phyloP scores from a whole-genome alignment of 192 early-diverging fungal genomes.

The Coemansia sp. region DNA sequence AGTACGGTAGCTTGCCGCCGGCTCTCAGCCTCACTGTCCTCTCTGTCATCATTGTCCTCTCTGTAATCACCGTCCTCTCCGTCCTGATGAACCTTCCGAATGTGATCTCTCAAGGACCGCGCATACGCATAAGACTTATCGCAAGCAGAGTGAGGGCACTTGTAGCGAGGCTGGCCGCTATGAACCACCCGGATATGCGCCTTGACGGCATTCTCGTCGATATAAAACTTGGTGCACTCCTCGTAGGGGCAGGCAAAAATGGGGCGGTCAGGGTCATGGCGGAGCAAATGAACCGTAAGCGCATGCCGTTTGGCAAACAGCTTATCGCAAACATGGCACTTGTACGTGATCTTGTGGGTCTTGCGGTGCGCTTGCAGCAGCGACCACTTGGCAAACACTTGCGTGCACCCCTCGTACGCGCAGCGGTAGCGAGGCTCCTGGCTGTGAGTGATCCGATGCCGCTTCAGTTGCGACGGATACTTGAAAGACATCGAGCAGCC shows the following conservation, averaged over 20 bases:
- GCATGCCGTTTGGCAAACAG: conserved; percentile 27
- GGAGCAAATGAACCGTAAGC: conserved; percentile 28
- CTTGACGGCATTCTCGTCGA: conserved; percentile 22
- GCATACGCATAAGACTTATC: conserved; percentile 27
- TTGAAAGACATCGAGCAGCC: conserved; percentile 35
- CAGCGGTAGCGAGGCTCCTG: conserved; percentile 38
- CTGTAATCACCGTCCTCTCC: not conserved
- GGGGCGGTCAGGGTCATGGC: conserved; percentile 29
- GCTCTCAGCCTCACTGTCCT: not conserved
- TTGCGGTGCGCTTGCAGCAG: conserved; percentile 47
- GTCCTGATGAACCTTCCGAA: conserved; percentile 3
- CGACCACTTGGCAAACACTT: conserved; percentile 47
- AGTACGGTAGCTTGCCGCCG: conserved; percentile 12
- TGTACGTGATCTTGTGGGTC: conserved; percentile 19
- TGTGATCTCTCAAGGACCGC: conserved; percentile 28
- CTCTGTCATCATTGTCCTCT: not conserved
- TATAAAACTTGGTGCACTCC: conserved; percentile 44
- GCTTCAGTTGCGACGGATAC: conserved; percentile 45
- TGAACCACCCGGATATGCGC: conserved; percentile 42
- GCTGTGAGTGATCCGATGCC: conserved; percentile 26
- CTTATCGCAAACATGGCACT: conserved; percentile 29
- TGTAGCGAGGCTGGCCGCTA: conserved; percentile 13
- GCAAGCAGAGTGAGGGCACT: conserved; percentile 26
- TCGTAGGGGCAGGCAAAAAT: conserved; percentile 32
- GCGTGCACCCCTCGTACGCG: conserved; percentile 11